These are phyloP conservation scores for Penicillium sp. DNA, from an alignment of 2,329 filamentous ascomycete genomes.

Conservation along the genomic window DNA sequence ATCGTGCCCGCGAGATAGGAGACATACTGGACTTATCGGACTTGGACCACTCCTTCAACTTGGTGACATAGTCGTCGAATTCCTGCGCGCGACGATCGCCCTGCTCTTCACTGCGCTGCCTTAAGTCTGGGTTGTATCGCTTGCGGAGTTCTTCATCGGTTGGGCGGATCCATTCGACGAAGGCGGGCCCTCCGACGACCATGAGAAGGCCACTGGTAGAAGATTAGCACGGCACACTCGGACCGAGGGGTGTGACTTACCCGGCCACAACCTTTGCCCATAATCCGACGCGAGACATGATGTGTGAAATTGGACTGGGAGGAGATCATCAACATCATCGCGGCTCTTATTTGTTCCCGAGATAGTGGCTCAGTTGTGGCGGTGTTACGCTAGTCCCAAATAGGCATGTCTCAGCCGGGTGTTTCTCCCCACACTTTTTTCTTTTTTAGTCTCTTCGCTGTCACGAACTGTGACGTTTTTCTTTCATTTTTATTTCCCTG, in stretches of 20 bases:
- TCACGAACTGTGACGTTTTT: neutral
- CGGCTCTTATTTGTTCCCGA: conserved; percentile 17
- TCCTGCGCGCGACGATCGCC: conserved; percentile 76
- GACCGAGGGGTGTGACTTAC: conserved; percentile 52
- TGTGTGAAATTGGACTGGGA: conserved; percentile 5
- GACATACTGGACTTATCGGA: conserved; percentile 81
- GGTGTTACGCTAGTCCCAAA: neutral
- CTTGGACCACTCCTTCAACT: conserved; percentile 85
- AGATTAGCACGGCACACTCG: neutral
- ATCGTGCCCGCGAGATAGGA: neutral
- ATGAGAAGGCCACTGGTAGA: conserved; percentile 66
- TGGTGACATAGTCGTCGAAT: conserved; percentile 82
- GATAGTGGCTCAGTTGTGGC: conserved; percentile 9
- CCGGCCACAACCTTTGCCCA: conserved; percentile 70
- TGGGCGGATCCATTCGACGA: conserved; percentile 72
- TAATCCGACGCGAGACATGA: conserved; percentile 48
- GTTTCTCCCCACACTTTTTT: conserved; percentile 15
- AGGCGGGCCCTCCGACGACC: conserved; percentile 79
- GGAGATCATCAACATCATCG: conserved; percentile 21
- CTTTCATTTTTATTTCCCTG: neutral
- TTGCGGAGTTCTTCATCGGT: conserved; percentile 89
- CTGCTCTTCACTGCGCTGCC: conserved; percentile 80
- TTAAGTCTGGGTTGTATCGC: conserved; percentile 92
- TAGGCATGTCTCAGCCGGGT: neutral
- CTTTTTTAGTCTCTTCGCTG: neutral